Base-by-base conservation (phyloP, 192 early-diverging fungal genomes). In the Jimgerdemannia flammicorona region DNA sequence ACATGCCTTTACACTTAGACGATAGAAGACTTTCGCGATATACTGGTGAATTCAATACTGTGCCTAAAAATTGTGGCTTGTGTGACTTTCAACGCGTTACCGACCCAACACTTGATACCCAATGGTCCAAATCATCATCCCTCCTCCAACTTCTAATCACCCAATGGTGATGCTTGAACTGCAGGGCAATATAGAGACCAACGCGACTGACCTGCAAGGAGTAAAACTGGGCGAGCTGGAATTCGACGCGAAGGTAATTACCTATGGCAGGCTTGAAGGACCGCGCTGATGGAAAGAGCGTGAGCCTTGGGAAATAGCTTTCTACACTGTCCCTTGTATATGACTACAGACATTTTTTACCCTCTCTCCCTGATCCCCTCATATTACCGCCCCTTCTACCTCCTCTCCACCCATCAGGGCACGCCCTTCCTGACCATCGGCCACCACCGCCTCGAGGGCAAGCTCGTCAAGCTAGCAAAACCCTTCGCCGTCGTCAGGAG, bases 401-500 rank as follows among this genome's bases (percentile, higher is more conserved):
- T 59, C 49, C 14, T 59, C 7, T 8, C 19, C 67, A 9, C 18
- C 6, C 40, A 6, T 19, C 18, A 80, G 73, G 79, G 77, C 67
- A 71, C 65, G 18, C 75, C 79, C 10, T 14, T 67, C 59, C n/a
- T 80, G n/a, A 18, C 44, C 18, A 75, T 79, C 40, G 81, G 81
- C 18, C 81, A 79, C 70, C 78, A 83, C 67, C 72, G 75, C 40
- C 18, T 83, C 20, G 70, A 75, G 63, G 81, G 81, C 40, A 76
- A 75, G 49, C 69, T 72, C 44, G 73, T 74, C 4, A 77, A 79
- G 40, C 70, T 83, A 6, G 17, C 44, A 8, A 83, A 79, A 69
- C 81, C 81, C 10, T 64, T 83, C 0, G 81, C 81, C 7, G 77
- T 83, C 3, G 77, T 83, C 4, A 14, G 65, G 20, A 83, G 79